A percentile compares a stretch with the other conserved stretches of the same genome.
Evolutionary conservation across 2,329 filamentous ascomycete species (phyloP).

Genomic region (Phialophora tarda): DNA sequence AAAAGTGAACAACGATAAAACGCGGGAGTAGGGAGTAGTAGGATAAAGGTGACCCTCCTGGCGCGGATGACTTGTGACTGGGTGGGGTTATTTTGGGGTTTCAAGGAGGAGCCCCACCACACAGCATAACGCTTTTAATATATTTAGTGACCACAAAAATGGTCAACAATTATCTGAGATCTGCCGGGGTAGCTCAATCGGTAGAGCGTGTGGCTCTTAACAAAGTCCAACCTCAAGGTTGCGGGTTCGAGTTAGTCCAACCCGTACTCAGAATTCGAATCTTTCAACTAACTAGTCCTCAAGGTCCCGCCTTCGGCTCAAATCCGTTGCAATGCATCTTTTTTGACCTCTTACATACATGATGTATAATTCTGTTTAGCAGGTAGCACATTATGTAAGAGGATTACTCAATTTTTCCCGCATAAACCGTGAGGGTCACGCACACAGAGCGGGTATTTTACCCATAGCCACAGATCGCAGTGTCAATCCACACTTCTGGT

Average conservation of each 20-base stretch:
- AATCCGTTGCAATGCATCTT: background rate
- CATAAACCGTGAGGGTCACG: no score
- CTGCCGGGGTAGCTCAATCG: constrained; percentile 43
- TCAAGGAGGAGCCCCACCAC: background rate
- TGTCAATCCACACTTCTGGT: no score
- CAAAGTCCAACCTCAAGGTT: constrained; percentile 21
- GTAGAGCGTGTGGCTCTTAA: constrained; percentile 58
- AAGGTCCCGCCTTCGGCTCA: constrained; percentile 6
- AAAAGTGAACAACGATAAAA: background rate
- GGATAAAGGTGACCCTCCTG: no score
- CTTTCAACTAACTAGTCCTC: background rate
- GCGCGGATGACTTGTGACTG: no score
- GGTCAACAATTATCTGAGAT: background rate
- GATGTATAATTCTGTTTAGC: no score
- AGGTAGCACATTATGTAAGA: no score
- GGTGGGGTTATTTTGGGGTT: background rate
- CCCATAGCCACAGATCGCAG: no score
- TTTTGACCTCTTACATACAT: background rate
- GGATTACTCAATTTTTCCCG: no score
- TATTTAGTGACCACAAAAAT: background rate
- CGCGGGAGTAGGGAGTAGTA: background rate
- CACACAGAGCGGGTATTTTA: no score
- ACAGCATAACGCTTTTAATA: no score
- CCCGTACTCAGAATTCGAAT: background rate
- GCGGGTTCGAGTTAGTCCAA: constrained; percentile 11